phyloP scores from a whole-genome alignment of 805 yeast species.

The Spathaspora arborariae region DNA sequence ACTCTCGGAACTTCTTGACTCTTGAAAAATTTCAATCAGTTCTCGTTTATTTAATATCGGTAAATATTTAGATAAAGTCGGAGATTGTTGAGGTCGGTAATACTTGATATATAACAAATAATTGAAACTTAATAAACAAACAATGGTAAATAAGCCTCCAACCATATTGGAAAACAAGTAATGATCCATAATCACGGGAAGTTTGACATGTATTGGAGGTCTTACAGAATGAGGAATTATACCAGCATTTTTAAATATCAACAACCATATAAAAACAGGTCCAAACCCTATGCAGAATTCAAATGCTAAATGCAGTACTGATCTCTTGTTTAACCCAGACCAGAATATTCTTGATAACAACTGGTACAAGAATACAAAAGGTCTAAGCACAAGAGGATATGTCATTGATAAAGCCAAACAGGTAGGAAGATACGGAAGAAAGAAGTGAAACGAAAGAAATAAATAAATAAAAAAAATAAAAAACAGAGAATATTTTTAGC shows the following conservation, averaged over 20 bases:
- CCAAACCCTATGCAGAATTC: constrained; percentile 49
- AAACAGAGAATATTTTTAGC: not conserved
- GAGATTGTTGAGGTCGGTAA: not conserved
- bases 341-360: constrained; percentile 13
- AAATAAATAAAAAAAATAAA: not conserved
- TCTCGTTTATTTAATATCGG: not conserved
- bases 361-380: constrained; percentile 10
- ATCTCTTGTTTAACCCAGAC: constrained; percentile 35
- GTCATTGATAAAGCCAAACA: not conserved
- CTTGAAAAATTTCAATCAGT: not conserved
- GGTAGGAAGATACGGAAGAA: not conserved
- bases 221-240: constrained; percentile 51
- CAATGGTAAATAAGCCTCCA: constrained; percentile 1
- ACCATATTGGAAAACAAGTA: constrained; percentile 25
- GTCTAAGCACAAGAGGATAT: constrained; percentile 4
- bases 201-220: constrained; percentile 52
- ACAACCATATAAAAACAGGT: constrained; percentile 53
- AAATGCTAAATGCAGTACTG: constrained; percentile 32
- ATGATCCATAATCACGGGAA: constrained; percentile 40
- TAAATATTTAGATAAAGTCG: not conserved
- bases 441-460: not conserved
- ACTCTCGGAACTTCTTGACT: not conserved
- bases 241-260: constrained; percentile 57
- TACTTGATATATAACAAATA: constrained; percentile 3
- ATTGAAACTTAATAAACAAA: not conserved